Conservation (phyloP, 202 grass and related monocot genomes). For the Tripidium arundinaceum region DNA sequence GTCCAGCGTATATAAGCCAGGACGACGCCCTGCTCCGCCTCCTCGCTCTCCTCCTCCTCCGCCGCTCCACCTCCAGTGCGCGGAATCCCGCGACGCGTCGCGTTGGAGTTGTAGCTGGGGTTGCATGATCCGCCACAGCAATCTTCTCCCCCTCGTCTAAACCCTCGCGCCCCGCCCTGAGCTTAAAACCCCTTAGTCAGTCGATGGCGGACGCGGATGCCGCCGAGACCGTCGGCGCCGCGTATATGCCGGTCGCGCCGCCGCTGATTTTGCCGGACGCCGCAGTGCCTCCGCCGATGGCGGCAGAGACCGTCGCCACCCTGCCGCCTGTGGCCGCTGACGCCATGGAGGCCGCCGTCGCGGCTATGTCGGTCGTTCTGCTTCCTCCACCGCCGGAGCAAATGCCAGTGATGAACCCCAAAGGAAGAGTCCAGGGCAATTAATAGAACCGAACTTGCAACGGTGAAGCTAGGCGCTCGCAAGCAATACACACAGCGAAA, state of each 20-base stretch:
- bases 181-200: not conserved
- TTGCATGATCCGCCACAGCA: too few relatives aligned
- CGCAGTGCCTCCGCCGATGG: not conserved
- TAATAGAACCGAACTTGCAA: not conserved
- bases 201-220: not conserved
- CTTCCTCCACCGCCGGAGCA: not conserved
- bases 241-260: not conserved
- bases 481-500: not conserved
- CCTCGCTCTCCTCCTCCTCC: not conserved
- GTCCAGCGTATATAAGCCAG: not conserved
- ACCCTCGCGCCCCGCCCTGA: not conserved
- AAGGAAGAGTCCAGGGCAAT: not conserved
- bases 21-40: not conserved
- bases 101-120: not conserved
- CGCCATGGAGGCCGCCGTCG: not conserved
- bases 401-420: not conserved
- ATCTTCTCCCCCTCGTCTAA: too few relatives aligned
- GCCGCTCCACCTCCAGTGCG: not conserved
- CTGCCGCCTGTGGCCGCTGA: not conserved
- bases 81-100: not conserved
- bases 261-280: not conserved
- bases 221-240: not conserved
- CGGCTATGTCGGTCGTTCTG: not conserved
- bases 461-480: not conserved
- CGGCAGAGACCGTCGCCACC: not conserved